phyloP scores from a whole-genome alignment of 345 rosid species.

The Erodium maritimum region DNA sequence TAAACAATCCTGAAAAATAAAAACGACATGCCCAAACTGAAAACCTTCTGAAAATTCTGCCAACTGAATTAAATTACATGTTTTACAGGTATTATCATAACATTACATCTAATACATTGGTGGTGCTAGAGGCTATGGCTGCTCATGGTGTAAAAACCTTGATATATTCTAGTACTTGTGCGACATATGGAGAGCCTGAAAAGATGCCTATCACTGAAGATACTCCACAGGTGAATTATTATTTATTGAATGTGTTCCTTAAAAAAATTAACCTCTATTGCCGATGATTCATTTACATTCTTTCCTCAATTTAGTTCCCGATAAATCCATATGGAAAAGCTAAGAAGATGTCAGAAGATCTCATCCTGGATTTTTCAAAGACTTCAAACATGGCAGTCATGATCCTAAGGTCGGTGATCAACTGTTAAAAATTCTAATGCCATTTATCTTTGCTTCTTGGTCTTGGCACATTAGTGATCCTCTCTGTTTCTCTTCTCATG shows the following conservation, averaged over 20 bases:
- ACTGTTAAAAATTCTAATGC: too few relatives aligned
- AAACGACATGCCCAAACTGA: neutral
- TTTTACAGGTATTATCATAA: slow-evolving; percentile 85
- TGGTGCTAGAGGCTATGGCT: slow-evolving; percentile 80
- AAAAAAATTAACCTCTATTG: neutral
- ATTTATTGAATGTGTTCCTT: too few relatives aligned
- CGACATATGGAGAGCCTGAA: slow-evolving; percentile 95
- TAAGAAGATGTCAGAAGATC: slow-evolving; percentile 97
- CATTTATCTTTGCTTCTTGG: too few relatives aligned
- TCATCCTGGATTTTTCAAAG: slow-evolving; percentile 81
- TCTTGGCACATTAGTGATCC: too few relatives aligned
- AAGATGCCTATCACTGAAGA: slow-evolving; percentile 91
- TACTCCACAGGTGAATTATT: slow-evolving; percentile 62
- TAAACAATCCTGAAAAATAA: too few relatives aligned
- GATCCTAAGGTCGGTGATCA: slow-evolving; percentile 60
- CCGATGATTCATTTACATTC: neutral
- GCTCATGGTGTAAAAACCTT: slow-evolving; percentile 66
- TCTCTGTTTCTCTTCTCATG: too few relatives aligned
- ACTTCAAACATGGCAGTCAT: slow-evolving; percentile 85
- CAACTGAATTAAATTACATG: slow-evolving; percentile 5
- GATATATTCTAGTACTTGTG: slow-evolving; percentile 97
- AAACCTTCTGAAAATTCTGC: neutral
- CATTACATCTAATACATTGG: slow-evolving; percentile 89
- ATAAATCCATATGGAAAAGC: slow-evolving; percentile 98
- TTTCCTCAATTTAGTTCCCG: slow-evolving; percentile 35